Conservation (phyloP, 164 flowering plant species). For the Sedum album region DNA sequence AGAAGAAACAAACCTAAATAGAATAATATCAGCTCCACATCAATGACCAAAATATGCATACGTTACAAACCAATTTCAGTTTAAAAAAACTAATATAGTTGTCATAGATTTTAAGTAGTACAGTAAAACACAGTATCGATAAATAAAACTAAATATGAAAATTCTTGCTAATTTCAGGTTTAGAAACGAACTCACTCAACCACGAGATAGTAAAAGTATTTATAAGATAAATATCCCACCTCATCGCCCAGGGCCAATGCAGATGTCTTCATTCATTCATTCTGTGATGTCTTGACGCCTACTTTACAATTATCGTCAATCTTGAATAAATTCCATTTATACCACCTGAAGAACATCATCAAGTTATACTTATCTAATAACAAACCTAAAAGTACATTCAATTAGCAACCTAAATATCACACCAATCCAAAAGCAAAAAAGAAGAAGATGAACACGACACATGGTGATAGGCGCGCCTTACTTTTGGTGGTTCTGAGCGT, state of each 20-base stretch:
- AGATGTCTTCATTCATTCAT: constrained; percentile 21
- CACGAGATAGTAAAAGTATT: background rate
- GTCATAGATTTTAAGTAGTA: too few species aligned
- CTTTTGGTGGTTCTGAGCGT: background rate
- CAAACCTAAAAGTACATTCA: background rate
- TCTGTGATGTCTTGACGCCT: constrained; percentile 46
- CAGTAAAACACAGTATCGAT: background rate
- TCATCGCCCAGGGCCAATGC: constrained; percentile 85
- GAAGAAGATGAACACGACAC: too few species aligned
- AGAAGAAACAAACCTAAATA: too few species aligned
- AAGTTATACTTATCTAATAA: background rate
- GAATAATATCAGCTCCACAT: too few species aligned
- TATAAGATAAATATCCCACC: constrained; percentile 33
- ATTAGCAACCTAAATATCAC: background rate
- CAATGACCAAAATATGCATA: too few species aligned
- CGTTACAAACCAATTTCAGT: too few species aligned
- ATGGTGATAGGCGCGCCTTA: background rate
- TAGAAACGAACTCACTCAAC: background rate
- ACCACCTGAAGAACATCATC: constrained; percentile 22
- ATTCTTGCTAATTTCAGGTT: background rate
- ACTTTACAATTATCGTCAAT: constrained; percentile 23
- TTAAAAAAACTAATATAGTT: too few species aligned
- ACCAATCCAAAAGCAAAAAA: background rate
- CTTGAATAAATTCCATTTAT: constrained; percentile 52
- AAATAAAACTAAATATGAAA: background rate